phyloP scores from a whole-genome alignment of 2,329 filamentous ascomycete species.

The Helminthosporium solani region DNA sequence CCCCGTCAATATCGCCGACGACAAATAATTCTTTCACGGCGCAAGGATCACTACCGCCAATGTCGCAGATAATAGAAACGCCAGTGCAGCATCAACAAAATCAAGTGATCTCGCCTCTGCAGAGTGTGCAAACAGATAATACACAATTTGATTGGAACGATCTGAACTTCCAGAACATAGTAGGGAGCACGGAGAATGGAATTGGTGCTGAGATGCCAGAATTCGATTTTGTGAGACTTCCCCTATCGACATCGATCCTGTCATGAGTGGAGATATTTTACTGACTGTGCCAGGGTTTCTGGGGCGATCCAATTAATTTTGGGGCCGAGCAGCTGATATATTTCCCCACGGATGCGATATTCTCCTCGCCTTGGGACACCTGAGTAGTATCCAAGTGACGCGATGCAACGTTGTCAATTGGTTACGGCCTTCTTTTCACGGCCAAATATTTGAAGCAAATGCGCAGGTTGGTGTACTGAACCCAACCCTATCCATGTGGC shows the following conservation, averaged over 20 bases:
- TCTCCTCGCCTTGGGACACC: neutral
- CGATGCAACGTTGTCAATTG: too few relatives aligned
- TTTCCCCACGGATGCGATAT: constrained; percentile 9
- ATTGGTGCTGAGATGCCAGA: constrained; percentile 31
- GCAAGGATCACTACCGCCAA: neutral
- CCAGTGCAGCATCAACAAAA: neutral
- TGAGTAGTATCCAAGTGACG: too few relatives aligned
- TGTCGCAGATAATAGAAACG: neutral
- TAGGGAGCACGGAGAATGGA: constrained; percentile 25
- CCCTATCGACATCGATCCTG: neutral
- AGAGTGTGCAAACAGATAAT: constrained; percentile 6
- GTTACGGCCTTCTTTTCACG: too few relatives aligned
- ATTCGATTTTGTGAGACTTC: constrained; percentile 39
- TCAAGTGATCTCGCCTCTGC: neutral
- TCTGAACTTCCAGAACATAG: constrained; percentile 37
- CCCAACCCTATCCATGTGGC: too few relatives aligned
- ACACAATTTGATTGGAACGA: constrained; percentile 32
- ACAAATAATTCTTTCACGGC: neutral
- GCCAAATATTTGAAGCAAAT: too few relatives aligned
- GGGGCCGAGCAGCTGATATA: constrained; percentile 24
- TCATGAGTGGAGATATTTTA: neutral
- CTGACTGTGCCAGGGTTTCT: constrained; percentile 34
- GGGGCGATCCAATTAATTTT: constrained; percentile 41
- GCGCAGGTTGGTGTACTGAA: too few relatives aligned
- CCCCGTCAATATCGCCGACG: neutral